phyloP scores from a whole-genome alignment of 106 monocot species.

The Agapanthus africanus region DNA sequence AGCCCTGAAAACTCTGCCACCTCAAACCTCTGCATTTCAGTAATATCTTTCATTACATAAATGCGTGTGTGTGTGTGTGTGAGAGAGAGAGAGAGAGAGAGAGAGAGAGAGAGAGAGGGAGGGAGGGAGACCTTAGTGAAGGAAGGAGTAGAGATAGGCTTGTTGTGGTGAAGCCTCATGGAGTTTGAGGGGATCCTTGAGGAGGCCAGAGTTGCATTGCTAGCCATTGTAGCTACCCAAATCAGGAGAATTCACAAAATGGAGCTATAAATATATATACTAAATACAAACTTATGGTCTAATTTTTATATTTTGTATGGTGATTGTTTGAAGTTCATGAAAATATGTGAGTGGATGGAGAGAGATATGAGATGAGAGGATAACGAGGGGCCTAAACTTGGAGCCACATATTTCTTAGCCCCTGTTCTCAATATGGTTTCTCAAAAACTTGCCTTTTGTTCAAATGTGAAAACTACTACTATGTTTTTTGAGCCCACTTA shows the following conservation, averaged over 20 bases:
- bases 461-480: no score
- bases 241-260: background rate
- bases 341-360: background rate
- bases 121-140: slow-evolving; percentile 32
- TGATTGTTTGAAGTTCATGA: slow-evolving; percentile 10
- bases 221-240: slow-evolving; percentile 44
- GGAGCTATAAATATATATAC: slow-evolving; percentile 14
- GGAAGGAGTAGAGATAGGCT: slow-evolving; percentile 20
- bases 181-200: slow-evolving; percentile 65
- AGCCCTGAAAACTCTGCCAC: slow-evolving; percentile 77
- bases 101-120: background rate
- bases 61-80: background rate
- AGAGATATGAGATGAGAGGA: slow-evolving; percentile 45
- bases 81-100: background rate
- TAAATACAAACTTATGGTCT: background rate
- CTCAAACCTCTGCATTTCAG: slow-evolving; percentile 70
- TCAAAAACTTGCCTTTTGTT: no score
- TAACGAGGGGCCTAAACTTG: slow-evolving; percentile 13
- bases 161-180: slow-evolving; percentile 41
- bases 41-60: background rate
- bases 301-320: slow-evolving; percentile 19
- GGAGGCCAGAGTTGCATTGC: slow-evolving; percentile 87
- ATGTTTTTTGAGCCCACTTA: no score
- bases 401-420: slow-evolving; percentile 45
- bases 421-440: no score